Evolutionary conservation across 805 yeast species (phyloP), one percentile per base, ranked within the genome.

Genomic region (Isabelozyma gotoi): DNA sequence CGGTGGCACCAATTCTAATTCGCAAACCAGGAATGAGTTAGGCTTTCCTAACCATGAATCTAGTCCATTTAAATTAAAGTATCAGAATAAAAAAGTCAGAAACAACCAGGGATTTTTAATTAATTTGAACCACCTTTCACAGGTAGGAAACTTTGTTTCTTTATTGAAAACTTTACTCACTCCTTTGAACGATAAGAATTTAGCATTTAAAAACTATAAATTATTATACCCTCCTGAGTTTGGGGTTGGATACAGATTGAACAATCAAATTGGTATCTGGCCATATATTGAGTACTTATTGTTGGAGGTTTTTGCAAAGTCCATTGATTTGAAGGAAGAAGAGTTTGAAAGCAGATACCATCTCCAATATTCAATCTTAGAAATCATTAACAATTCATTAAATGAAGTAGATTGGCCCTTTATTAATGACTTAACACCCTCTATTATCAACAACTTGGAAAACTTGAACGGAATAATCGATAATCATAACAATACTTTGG

Each of bases 221-320:
- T 55, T 82, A 11, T 71, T 80, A 10, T 85, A 73, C 53, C 96
- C 96, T 0, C 52, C 68, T 5, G 79, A 76, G 41, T 59, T 89
- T 19, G 96, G 96, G 0, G 58, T 59, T 2, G 68, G 71, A 0
- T 77, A 81, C 49, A 74, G 96, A 52, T 38, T 47, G 29, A 58
- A 62, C 40, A 77, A 59, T 36, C 58, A 68, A 24, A 60, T 72
- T 14, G 96, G 96, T 2, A 63, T 89, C 5, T 80, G 90, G 80
- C 89, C 94, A 2, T 92, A 91, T 53, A 60, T 87, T 42, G 92
- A 88, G 41, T 89, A 80, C 52, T 59, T 90, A 11, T 56, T 86
- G n/a, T 65, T 75, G 10, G 86, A 85, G 35, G 79, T 90, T 0
- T 80, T 90, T 50, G 77, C 75, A 5, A 76, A 79, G 19, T 67